Conservation (phyloP, 78 protist genomes). For the Dictyostelium purpureum region DNA sequence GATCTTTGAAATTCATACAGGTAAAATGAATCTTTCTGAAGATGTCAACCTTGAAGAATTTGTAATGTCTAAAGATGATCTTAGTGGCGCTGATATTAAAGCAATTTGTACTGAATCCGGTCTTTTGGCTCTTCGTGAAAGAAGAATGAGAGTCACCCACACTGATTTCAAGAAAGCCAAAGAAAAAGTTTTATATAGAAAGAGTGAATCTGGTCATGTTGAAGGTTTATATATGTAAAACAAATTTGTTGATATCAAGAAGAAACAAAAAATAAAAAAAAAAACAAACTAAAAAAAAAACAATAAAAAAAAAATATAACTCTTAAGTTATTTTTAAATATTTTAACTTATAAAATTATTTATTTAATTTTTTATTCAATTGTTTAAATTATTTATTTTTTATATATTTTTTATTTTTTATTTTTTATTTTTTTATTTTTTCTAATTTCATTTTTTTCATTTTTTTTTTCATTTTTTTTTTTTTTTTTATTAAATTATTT, state of each 20-base stretch:
- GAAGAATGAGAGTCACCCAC: constrained; percentile 98
- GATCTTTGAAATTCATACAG: constrained; percentile 96
- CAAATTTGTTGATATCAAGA: background rate
- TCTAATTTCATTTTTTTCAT: background rate
- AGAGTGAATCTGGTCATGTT: constrained; percentile 81
- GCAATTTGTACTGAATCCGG: constrained; percentile 99
- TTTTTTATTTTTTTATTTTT: no score
- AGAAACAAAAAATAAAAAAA: background rate
- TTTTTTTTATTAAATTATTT: no score
- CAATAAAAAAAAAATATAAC: background rate
- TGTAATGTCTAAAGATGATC: constrained; percentile 97
- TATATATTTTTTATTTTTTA: no score
- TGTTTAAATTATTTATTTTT: no score
- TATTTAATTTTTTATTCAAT: background rate
- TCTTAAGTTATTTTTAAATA: background rate
- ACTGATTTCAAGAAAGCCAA: constrained; percentile 97
- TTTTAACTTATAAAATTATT: no score
- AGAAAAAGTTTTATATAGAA: constrained; percentile 98
- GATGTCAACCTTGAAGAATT: constrained; percentile 99
- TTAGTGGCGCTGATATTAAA: constrained; percentile 99
- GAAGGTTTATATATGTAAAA: constrained; percentile 75
- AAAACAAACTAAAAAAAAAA: background rate
- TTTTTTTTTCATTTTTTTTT: no score
- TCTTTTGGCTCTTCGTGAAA: constrained; percentile 98
- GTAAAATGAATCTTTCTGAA: constrained; percentile 95